phyloP scores from a whole-genome alignment of 1,284 basidiomycete genomes.

The Marasmius sp. region DNA sequence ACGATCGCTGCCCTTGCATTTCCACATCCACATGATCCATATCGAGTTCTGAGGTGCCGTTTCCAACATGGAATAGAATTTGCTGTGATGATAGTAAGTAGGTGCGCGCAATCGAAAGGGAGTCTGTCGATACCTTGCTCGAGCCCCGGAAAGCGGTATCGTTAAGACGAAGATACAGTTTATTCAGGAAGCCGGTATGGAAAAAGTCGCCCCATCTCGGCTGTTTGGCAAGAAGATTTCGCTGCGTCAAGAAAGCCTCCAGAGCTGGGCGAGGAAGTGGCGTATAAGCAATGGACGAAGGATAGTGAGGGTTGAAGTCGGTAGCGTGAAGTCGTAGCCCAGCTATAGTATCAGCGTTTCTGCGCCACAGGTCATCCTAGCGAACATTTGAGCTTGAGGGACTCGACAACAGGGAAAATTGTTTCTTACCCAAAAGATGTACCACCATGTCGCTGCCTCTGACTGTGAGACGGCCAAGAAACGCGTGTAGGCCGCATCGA shows the following conservation, averaged over 20 bases:
- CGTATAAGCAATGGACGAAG: slow-evolving; percentile 73
- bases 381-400: slow-evolving; percentile 8
- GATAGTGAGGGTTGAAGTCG: slow-evolving; percentile 76
- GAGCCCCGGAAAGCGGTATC: slow-evolving; percentile 67
- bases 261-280: slow-evolving; percentile 68
- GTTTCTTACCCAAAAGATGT: slow-evolving; percentile 70
- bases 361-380: slow-evolving; percentile 73
- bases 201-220: slow-evolving; percentile 55
- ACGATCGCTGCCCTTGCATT: slow-evolving; percentile 49
- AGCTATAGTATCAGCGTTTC: slow-evolving; percentile 58
- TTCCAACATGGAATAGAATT: slow-evolving; percentile 61
- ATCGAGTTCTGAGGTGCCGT: slow-evolving; percentile 50
- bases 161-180: slow-evolving; percentile 73
- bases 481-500: slow-evolving; percentile 60
- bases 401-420: background rate
- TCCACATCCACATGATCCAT: slow-evolving; percentile 61
- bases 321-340: slow-evolving; percentile 45
- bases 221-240: slow-evolving; percentile 55
- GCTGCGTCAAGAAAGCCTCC: slow-evolving; percentile 64
- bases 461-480: slow-evolving; percentile 52
- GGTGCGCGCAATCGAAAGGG: slow-evolving; percentile 1
- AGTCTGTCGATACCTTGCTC: slow-evolving; percentile 38
- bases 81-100: slow-evolving; percentile 35
- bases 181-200: slow-evolving; percentile 72
- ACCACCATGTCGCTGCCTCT: slow-evolving; percentile 76